Conservation (phyloP, 306 rosid genomes). For the Trifolium dubium region DNA sequence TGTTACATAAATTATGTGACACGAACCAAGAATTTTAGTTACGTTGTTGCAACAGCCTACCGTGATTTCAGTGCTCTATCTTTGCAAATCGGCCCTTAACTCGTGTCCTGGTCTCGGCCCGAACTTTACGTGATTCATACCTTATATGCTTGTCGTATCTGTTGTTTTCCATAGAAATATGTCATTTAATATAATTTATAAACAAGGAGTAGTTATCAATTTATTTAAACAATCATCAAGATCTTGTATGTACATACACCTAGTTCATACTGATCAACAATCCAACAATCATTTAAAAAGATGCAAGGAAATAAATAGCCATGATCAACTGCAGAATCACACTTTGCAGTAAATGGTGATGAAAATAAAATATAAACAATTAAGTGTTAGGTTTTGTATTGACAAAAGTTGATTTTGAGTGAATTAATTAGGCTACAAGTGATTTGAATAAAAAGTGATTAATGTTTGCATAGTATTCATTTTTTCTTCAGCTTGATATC, state of each 20-base stretch:
- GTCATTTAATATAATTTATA: slow-evolving; percentile 22
- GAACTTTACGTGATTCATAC: slow-evolving; percentile 82
- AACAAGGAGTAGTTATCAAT: neutral
- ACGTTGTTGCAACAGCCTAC: slow-evolving; percentile 40
- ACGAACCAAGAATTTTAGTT: slow-evolving; percentile 8
- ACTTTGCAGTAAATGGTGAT: neutral
- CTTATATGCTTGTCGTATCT: slow-evolving; percentile 88
- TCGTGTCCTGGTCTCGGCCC: slow-evolving; percentile 83
- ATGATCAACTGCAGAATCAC: neutral
- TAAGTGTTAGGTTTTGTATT: no score
- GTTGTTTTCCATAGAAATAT: slow-evolving; percentile 43
- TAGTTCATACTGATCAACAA: neutral
- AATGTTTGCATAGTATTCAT: neutral
- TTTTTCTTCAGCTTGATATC: neutral
- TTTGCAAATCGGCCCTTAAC: slow-evolving; percentile 89
- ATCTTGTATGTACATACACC: neutral
- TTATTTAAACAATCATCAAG: neutral
- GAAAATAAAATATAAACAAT: neutral
- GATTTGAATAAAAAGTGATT: no score
- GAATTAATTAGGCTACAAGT: no score
- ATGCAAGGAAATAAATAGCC: neutral
- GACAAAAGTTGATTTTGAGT: no score
- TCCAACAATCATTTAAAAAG: neutral
- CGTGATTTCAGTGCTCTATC: slow-evolving; percentile 55
- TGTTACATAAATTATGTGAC: slow-evolving; percentile 10